Evolutionary conservation across 2,329 filamentous ascomycete species (phyloP), one percentile per base, ranked within the genome.

Genomic region (Rutstroemia sp.): DNA sequence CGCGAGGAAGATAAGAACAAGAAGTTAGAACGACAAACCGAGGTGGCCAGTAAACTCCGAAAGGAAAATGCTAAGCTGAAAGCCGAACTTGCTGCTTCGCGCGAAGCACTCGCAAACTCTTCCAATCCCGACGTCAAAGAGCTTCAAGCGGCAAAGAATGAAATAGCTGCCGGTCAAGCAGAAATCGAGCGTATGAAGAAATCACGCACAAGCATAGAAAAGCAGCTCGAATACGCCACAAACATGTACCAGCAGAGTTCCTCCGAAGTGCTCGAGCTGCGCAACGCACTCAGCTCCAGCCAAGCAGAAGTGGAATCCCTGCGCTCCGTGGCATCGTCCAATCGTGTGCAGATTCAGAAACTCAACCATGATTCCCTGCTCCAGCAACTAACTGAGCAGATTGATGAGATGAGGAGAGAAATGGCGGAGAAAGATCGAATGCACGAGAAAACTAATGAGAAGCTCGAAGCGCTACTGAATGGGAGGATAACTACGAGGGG

Each of bases 101-200:
- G 59, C 16, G 51, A 39, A 7, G 54, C 60, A 5, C 54, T 69
- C 1, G 37, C 57, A 2, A 58, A 51, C 12, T 75, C 73, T 0
- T 55, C 65, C 2, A 67, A 73, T 41, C 73, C 74, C 0, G 70
- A 73, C 6, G 57, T 73, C 1, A 70, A 69, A 4, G 73, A 73
- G 4, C 66, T 76, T 25, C 70, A 75, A 16, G 68, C 71, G 48
- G 65, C 72, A 14, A 69, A 78, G 4, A 66, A 67, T 2, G 74
- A 76, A 41, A 68, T 68, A 8, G 47, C 50, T 16, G 47, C 34
- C 21, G 21, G 59, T 2, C 53, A 61, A 37, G 52, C 42, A 1
- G 63, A 67, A 39, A 63, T 59, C 5, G 61, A 65, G 45, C 59
- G 57, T 12, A 54, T 63, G 0, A 46, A 67, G 16, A 67, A 64